A percentile compares a stretch with the other conserved stretches of the same genome.
phyloP scores from a whole-genome alignment of 192 early-diverging fungal species.

The Geosiphon pyriformis region DNA sequence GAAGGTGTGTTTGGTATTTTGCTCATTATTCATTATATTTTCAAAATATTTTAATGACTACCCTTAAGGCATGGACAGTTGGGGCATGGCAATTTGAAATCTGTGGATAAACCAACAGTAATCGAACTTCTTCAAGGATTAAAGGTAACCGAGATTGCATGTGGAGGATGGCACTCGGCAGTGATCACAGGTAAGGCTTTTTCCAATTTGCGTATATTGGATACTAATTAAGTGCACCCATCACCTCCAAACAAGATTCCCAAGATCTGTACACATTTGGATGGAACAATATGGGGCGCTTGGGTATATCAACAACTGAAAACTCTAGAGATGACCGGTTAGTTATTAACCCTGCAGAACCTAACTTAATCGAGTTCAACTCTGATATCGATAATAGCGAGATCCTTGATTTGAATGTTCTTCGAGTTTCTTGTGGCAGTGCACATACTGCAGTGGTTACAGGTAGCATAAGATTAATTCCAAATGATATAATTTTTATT shows the following conservation, averaged over 20 bases:
- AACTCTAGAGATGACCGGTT: not conserved
- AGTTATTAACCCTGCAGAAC: constrained; percentile 26
- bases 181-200: constrained; percentile 16
- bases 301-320: constrained; percentile 15
- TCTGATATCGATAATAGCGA: not conserved
- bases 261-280: constrained; percentile 41
- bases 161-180: constrained; percentile 28
- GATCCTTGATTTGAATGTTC: constrained; percentile 15
- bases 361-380: constrained; percentile 33
- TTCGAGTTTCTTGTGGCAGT: constrained; percentile 30
- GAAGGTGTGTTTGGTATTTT: constrained; percentile 2
- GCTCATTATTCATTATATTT: not conserved
- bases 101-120: constrained; percentile 22
- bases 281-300: constrained; percentile 34
- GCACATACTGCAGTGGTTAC: constrained; percentile 32
- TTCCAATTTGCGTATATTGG: not conserved
- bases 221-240: not conserved
- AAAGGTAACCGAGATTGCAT: constrained; percentile 28
- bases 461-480: constrained; percentile 20
- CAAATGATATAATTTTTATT: not conserved
- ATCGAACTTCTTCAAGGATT: constrained; percentile 36
- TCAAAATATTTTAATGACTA: not conserved
- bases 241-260: constrained; percentile 19
- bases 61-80: constrained; percentile 33
- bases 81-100: constrained; percentile 32